Base-by-base conservation (phyloP, 768 basidiomycete species). In the Cystobasidiopsis lactophilus region DNA sequence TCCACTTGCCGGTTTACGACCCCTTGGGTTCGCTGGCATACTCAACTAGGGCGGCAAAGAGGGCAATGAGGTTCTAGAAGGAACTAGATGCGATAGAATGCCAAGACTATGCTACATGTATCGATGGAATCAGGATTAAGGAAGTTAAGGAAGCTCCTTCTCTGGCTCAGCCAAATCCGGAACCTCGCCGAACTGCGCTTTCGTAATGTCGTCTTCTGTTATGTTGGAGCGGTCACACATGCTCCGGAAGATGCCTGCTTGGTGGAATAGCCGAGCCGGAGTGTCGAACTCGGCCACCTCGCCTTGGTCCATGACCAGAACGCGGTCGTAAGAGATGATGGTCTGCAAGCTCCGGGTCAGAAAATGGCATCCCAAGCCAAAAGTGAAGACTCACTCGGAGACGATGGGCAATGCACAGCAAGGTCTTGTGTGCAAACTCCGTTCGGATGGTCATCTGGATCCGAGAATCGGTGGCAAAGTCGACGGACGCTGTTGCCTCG, bases 1-100 rank as follows among this genome's bases (percentile, higher is more conserved):
- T 74, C 21, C 77, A 82, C 24, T 69, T 93, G n/a, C 78, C 84
- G 2, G 74, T 81, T 30, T 96, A 86, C 86, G 89, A 95, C 66
- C 83, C 84, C 3, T 80, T 85, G 82, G 83, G 64, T 19, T 53
- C 62, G 11, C 53, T 64, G 7, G 52, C 52, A 9, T 52, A 29
- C 7, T 5, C 18, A 27, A 10, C 7, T 29, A 5, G 41, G 41
- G n/a, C n/a, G n/a, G n/a, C n/a, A n/a, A n/a, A n/a, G n/a, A n/a
- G n/a, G n/a, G n/a, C n/a, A n/a, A n/a, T n/a, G n/a, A n/a, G n/a
- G n/a, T n/a, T n/a, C n/a, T n/a, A n/a, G n/a, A n/a, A n/a, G n/a
- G n/a, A n/a, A n/a, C n/a, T n/a, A n/a, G n/a, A n/a, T n/a, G n/a
- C n/a, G n/a, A n/a, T n/a, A n/a, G n/a, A n/a, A n/a, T n/a, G n/a